Evolutionary conservation across 164 flowering plant species (phyloP), one percentile per base, ranked within the genome.

Genomic region (Liquidambar formosana): DNA sequence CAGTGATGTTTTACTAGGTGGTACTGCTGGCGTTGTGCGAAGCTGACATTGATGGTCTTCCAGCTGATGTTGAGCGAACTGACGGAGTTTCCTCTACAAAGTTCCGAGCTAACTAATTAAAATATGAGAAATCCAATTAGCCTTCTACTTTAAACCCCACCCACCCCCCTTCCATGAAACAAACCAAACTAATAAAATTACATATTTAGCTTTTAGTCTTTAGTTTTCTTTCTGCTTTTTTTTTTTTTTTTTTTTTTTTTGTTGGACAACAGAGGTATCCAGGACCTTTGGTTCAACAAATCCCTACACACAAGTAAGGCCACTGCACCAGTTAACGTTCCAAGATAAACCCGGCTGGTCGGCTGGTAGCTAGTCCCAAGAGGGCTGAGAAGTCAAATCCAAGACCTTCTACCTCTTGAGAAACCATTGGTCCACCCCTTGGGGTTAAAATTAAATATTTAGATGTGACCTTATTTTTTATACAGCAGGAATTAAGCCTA

Each of bases 21-120:
- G 86, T 28, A 75, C 75, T 9, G 74, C 70, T 10, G 86, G 79
- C 23, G 72, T 43, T 19, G 85, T 23, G 2, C 81, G 70, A 65
- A 57, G 65, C 44, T n/a, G 88, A 71, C 66, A 67, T 63, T 64
- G 87, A 22, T 25, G 85, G 65, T 72, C 85, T 83, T 72, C 87
- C 88, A 25, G 84, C 67, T 41, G 92, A 83, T 47, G 83, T 69
- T 9, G 90, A 76, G 18, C 88, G 80, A 48, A 63, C 75, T 14
- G 87, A 63, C 3, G 78, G 65, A 21, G 69, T 53, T 63, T 83
- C 88, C 71, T 88, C 90, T 41, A 60, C 72, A 64, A 62, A 27
- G 72, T 77, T 84, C 65, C 67, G 73, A 49, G 76, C 76, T 23
- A 80, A 75, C 88, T 86, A 58, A 71, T 69, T 27, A 65, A 64